Evolutionary conservation across 2,329 filamentous ascomycete genomes (phyloP).

Genomic region (Sarocladium kiliense): DNA sequence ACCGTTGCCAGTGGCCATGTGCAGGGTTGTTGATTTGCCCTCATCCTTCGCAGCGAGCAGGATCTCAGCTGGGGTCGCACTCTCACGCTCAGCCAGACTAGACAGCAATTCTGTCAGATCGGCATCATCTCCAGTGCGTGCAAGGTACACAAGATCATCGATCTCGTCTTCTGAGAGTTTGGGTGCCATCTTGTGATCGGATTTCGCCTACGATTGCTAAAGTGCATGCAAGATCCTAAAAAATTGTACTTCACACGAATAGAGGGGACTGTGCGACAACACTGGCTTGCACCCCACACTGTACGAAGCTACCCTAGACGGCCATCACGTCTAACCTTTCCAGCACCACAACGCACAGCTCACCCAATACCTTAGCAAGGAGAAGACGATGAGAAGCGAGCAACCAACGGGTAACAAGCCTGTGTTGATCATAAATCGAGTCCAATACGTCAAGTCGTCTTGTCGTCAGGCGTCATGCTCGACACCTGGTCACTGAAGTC

Average conservation of each 20-base stretch:
- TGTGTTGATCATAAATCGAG: too few species aligned
- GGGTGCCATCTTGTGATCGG: conserved; percentile 34
- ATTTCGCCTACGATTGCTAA: conserved; percentile 8
- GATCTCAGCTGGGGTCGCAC: conserved; percentile 55
- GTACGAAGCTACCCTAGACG: conserved; percentile 16
- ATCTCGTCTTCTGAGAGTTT: conserved; percentile 71
- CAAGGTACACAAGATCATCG: conserved; percentile 86
- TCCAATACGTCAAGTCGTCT: too few species aligned
- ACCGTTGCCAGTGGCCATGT: conserved; percentile 92
- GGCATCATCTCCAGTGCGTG: conserved; percentile 69
- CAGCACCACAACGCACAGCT: too few species aligned
- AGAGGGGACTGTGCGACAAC: conserved; percentile 33
- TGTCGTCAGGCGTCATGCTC: too few species aligned
- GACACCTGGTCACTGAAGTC: too few species aligned
- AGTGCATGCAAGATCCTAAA: conserved; percentile 10
- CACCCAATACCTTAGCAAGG: too few species aligned
- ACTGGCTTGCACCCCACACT: conserved; percentile 28
- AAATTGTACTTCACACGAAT: conserved; percentile 13
- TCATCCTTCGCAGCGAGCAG: conserved; percentile 67
- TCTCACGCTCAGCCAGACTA: conserved; percentile 57
- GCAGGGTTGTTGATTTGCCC: conserved; percentile 74
- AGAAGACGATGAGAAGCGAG: too few species aligned
- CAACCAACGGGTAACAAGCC: too few species aligned
- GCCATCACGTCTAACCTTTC: not conserved
- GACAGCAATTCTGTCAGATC: conserved; percentile 60